Base-by-base conservation (phyloP, 2,329 filamentous ascomycete genomes). In the Ascochyta koolunga region DNA sequence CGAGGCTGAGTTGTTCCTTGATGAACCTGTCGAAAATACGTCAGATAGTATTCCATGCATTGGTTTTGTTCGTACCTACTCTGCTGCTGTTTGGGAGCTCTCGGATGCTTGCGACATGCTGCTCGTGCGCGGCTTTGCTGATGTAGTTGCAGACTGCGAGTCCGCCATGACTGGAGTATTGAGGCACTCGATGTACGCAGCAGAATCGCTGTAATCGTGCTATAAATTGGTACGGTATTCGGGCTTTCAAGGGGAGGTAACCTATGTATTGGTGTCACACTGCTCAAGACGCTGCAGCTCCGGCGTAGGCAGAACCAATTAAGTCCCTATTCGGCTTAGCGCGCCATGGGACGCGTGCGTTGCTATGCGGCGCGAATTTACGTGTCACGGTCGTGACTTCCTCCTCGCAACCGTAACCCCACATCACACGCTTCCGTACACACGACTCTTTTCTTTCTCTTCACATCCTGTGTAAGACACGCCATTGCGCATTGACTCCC, bases 1-100 rank as follows among this genome's bases (percentile, higher is more conserved):
- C 95, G 47, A 99, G 87, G 63, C 89, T 87, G 70, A 97, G 87
- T 73, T 99, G 95, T 50, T 87, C 87, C 66, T 91, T 86, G 63
- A 99, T 91, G 72, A 96, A 98, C 24, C 90, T 93, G 18, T 45
- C 22, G 4, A 1, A 15, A 9, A n/a, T 5, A 16, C 15, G 2
- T 60, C 19, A 61, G 52, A 27, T n/a, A 21, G 1, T 16, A 4
- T 10, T 25, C 15, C 5, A 13, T n/a, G n/a, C 10, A 18, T 15
- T 4, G 4, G 9, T 10, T 13, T 18, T 1, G 8, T 5, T 13
- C 9, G 10, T 7, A 64, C 68, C 45, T 58, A 78, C 73, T 82
- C 79, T 67, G 78, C 75, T 44, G 82, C 83, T 7, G 83, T 85
- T 54, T 84, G 81, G 5, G 82, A 84, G 58, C 74, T 75, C 59